Base-by-base conservation (phyloP, 805 yeast species). In the Schizosaccharomyces lindneri region DNA sequence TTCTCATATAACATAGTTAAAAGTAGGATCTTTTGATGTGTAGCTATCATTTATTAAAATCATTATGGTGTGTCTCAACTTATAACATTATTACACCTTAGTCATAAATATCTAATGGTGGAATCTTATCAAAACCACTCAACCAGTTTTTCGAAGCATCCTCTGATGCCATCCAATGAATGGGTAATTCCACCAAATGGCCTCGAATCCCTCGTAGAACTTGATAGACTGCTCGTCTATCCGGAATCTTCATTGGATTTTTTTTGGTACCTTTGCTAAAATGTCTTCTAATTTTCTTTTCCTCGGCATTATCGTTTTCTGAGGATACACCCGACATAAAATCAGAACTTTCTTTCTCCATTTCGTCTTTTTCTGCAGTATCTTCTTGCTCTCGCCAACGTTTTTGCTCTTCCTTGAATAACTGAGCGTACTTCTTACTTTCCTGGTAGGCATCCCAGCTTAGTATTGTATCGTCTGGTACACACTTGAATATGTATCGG, bases 61-160 rank as follows among this genome's bases (percentile, higher is more conserved):
- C 41, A 36, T 36, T 2, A 36, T 11, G 41, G 41, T 36, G 39
- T 36, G 41, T 36, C 15, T 36, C 17, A 51, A 5, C 1, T 19
- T 24, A 29, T 24, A 51, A 24, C 13, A 15, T 51, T 6, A 21
- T 24, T 17, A 11, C 9, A n/a, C 24, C 29, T 60, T 65, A 87
- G 67, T 88, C 90, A 70, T 85, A 93, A 61, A 93, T 90, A 69
- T 93, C 97, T 62, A 93, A 81, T 1, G 98, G 98, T 4, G 97
- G 96, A 32, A 93, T 75, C 68, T 95, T 81, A 69, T 93, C 98
- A 60, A 94, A 83, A 67, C 84, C 87, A 74, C 87, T 89, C 70
- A 88, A 89, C 97, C 97, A 90, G 69, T 94, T 93, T 24, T 29
- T 51, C 11, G 36, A 17, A 29, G n/a, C 27, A 19, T 88, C 79